Base-by-base conservation (phyloP, 441 rosid genomes). In the Aleurites moluccanus region DNA sequence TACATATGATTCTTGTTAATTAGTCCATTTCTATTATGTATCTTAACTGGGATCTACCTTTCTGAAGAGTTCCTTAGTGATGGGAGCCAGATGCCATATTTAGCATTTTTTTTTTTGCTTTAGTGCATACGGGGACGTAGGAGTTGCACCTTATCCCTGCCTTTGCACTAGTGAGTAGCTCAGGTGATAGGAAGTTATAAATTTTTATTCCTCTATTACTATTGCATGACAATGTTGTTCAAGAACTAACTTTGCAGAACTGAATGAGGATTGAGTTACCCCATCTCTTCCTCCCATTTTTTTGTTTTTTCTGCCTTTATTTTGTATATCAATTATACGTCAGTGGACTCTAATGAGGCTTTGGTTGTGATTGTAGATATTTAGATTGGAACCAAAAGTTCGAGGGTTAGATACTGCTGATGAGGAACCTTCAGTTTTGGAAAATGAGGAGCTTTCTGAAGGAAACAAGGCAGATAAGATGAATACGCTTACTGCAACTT, bases 351-450 rank as follows among this genome's bases (percentile, higher is more conserved):
- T 33, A 38, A 35, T 52, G 27, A 69, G 69, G 56, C 44, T 30
- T 67, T 35, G 63, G 2, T 42, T 70, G 60, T 74, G 67, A 47
- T 64, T 64, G 47, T 75, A 95, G 99, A 84, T 95, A 74, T 79
- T 93, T 30, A 87, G 98, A 82, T 76, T 95, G 89, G 98, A 93
- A 67, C 92, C 96, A 3, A 83, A 77, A 65, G 70, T 89, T 79
- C 80, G 73, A 72, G 60, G 33, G 60, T 42, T 57, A 27, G 85
- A 75, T 61, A 15, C 67, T 70, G 77, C 49, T 38, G 84, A 80
- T 14, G 66, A 83, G 65, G 92, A 86, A 64, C 82, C 83, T 47
- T 77, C 78, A 21, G 74, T 52, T 67, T 63, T 75, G 33, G 81
- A 47, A 1, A 79, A 68, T 53, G 9, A 38, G 8, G 73, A 72